Conservation (phyloP, 352 stramenopile species). For the Phytophthora rubi region DNA sequence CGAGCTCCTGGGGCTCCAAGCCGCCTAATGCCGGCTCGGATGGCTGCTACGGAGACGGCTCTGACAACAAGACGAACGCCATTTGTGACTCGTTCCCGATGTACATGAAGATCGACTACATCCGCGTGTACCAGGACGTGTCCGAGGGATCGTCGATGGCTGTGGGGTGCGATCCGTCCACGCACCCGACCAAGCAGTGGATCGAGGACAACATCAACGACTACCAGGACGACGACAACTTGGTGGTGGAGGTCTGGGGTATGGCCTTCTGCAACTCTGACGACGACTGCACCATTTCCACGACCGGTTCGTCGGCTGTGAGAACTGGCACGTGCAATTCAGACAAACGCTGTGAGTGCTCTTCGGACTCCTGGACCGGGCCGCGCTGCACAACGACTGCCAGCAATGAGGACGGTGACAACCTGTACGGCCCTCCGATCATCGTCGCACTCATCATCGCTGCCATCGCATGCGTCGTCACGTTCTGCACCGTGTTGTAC, state of each 20-base stretch:
- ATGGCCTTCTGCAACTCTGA: constrained; percentile 51
- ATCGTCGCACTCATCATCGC: constrained; percentile 32
- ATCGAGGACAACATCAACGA: constrained; percentile 66
- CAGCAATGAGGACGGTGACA: constrained; percentile 25
- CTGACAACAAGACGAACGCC: constrained; percentile 11
- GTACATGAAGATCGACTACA: constrained; percentile 27
- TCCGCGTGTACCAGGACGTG: constrained; percentile 25
- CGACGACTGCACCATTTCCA: constrained; percentile 58
- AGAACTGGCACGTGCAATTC: constrained; percentile 43
- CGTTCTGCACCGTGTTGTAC: constrained; percentile 25
- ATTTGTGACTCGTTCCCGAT: constrained; percentile 37
- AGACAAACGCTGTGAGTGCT: constrained; percentile 40
- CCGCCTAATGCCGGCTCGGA: constrained; percentile 32
- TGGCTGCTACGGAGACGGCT: constrained; percentile 29
- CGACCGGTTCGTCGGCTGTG: constrained; percentile 26
- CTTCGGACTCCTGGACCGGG: constrained; percentile 46
- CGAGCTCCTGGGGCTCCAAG: constrained; percentile 51
- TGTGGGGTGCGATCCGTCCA: constrained; percentile 53
- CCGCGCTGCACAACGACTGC: constrained; percentile 52
- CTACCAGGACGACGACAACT: constrained; percentile 59
- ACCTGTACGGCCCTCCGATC: constrained; percentile 34
- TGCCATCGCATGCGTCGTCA: constrained; percentile 16
- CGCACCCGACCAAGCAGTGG: constrained; percentile 64
- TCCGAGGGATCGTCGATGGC: constrained; percentile 47
- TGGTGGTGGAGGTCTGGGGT: constrained; percentile 46